Conservation (phyloP, 2,329 filamentous ascomycete species). For the Penicillium sp. region DNA sequence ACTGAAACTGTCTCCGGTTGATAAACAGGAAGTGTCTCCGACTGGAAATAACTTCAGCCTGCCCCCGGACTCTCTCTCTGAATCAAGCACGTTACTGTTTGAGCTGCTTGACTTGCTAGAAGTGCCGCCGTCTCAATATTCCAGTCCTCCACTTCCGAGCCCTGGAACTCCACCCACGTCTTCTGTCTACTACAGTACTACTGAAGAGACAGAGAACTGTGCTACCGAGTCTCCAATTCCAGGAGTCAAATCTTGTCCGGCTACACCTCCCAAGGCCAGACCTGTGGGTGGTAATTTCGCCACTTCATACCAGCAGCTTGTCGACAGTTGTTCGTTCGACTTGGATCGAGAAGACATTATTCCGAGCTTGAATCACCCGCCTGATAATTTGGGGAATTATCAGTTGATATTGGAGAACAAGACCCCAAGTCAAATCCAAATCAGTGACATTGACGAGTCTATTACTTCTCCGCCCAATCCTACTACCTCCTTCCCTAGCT, state of each 20-base stretch:
- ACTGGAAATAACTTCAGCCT: not conserved
- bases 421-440: not conserved
- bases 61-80: not conserved
- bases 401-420: not conserved
- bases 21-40: not conserved
- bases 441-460: not conserved
- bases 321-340: not conserved
- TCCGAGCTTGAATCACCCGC: not conserved
- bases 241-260: not conserved
- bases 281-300: not conserved
- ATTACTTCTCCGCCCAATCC: not conserved
- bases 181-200: not conserved
- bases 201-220: not conserved
- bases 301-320: not conserved
- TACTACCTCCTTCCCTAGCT: not conserved
- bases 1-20: too few relatives aligned
- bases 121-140: not conserved
- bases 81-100: conserved; percentile 2
- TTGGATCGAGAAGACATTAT: not conserved
- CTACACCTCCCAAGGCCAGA: not conserved
- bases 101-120: conserved; percentile 12
- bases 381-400: not conserved
- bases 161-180: not conserved
- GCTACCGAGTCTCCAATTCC: not conserved
- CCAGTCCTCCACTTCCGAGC: not conserved